phyloP scores from a whole-genome alignment of 352 stramenopile genomes.

The Phytophthora ohioensis region DNA sequence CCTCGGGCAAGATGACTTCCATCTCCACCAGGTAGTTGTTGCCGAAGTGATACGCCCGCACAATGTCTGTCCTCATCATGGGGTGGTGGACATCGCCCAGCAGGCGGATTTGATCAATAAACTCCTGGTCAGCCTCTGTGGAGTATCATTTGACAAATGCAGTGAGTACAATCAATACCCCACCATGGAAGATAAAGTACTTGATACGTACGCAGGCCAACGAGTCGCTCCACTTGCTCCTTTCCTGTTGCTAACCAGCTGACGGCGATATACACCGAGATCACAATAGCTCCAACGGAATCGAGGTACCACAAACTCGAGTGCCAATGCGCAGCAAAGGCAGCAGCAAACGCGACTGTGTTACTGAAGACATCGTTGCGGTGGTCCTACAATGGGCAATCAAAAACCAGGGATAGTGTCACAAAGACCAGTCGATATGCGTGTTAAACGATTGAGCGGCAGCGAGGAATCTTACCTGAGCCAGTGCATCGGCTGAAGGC shows the following conservation, averaged over 20 bases:
- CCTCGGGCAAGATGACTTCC: slow-evolving; percentile 86
- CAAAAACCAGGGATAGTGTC: slow-evolving; percentile 2
- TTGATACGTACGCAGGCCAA: slow-evolving; percentile 78
- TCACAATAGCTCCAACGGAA: slow-evolving; percentile 94
- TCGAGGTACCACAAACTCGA: slow-evolving; percentile 94
- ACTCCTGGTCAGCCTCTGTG: slow-evolving; percentile 90
- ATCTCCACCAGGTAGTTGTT: slow-evolving; percentile 95
- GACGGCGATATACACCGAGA: slow-evolving; percentile 97
- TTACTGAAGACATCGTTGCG: slow-evolving; percentile 98
- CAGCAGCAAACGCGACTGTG: slow-evolving; percentile 89
- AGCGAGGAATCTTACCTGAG: slow-evolving; percentile 52
- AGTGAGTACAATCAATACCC: background rate
- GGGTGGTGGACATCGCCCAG: slow-evolving; percentile 91
- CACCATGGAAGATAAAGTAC: background rate
- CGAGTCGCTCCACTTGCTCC: slow-evolving; percentile 94
- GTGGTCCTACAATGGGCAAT: slow-evolving; percentile 86
- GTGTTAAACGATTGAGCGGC: slow-evolving; percentile 17
- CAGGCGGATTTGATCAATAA: slow-evolving; percentile 93
- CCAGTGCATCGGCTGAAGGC: slow-evolving; percentile 74
- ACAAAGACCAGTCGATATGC: background rate
- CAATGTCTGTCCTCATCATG: slow-evolving; percentile 93
- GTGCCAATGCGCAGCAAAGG: slow-evolving; percentile 66
- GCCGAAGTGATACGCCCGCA: slow-evolving; percentile 96
- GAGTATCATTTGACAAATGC: background rate
- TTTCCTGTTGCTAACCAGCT: slow-evolving; percentile 96